Evolutionary conservation across 2,329 filamentous ascomycete species (phyloP).

Genomic region (Claviceps fusiformis): DNA sequence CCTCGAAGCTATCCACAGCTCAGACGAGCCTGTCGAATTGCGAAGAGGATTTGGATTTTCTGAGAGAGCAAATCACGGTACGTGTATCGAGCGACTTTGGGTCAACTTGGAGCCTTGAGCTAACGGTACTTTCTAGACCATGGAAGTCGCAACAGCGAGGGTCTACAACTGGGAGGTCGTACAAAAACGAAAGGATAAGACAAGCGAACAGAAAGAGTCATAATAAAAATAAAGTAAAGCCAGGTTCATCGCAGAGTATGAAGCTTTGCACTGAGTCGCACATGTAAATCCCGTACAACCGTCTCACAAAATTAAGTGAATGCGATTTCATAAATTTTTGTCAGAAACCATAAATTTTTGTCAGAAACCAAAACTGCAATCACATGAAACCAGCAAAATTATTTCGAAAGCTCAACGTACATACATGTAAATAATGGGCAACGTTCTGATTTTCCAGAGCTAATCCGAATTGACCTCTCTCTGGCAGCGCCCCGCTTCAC

Average conservation of each 20-base stretch:
- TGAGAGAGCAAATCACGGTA: constrained; percentile 93
- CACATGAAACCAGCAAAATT: neutral
- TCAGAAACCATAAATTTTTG: too few relatives aligned
- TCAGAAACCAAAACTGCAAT: neutral
- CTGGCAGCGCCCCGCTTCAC: constrained; percentile 3
- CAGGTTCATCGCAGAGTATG: neutral
- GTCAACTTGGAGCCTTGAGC: constrained; percentile 3
- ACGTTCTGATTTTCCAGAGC: neutral
- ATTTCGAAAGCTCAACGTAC: neutral
- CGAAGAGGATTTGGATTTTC: constrained; percentile 90
- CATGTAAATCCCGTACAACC: neutral
- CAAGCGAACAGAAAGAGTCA: constrained; percentile 31
- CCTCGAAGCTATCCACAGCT: constrained; percentile 64
- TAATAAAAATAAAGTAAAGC: constrained; percentile 19
- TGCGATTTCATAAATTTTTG: neutral
- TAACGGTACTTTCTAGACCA: constrained; percentile 44
- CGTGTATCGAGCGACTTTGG: constrained; percentile 16
- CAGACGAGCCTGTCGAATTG: constrained; percentile 73
- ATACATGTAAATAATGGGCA: neutral
- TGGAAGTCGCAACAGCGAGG: constrained; percentile 89
- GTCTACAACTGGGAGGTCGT: constrained; percentile 99
- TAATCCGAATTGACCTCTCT: neutral
- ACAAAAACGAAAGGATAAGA: constrained; percentile 83
- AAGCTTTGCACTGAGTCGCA: neutral
- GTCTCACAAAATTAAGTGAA: neutral